Conservation (phyloP, 23 red algal species). For the Gracilaria vermiculophylla region DNA sequence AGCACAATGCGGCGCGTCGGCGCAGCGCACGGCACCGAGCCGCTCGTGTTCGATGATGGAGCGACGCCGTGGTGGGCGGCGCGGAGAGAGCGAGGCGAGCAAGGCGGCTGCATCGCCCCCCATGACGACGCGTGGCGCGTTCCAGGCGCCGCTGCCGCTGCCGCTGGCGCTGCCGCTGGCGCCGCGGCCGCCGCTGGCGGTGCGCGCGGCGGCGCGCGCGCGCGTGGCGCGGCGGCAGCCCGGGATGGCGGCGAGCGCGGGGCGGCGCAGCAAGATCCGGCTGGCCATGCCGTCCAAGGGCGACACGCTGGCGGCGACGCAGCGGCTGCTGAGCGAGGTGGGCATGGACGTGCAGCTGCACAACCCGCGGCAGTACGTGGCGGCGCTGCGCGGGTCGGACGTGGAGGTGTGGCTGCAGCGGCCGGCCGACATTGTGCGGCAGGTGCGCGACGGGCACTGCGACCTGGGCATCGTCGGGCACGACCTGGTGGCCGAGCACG, state of each 20-base stretch:
- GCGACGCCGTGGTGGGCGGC: too few relatives aligned
- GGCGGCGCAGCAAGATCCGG: slow-evolving; percentile 52
- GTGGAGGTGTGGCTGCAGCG: slow-evolving; percentile 98
- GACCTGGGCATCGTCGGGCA: slow-evolving; percentile 91
- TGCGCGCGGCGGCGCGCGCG: background rate
- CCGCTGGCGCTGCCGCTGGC: too few relatives aligned
- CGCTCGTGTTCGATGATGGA: too few relatives aligned
- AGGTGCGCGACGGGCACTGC: slow-evolving; percentile 90
- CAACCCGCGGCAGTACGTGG: slow-evolving; percentile 96
- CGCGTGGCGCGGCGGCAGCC: background rate
- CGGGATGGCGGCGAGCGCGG: background rate
- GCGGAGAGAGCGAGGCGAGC: too few relatives aligned
- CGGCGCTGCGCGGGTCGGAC: slow-evolving; percentile 61
- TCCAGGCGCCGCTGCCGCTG: background rate
- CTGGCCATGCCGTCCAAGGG: slow-evolving; percentile 96
- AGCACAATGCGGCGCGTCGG: too few relatives aligned
- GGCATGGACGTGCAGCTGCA: slow-evolving; percentile 81
- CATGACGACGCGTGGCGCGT: background rate
- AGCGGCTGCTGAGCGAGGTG: slow-evolving; percentile 64
- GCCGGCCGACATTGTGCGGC: slow-evolving; percentile 94
- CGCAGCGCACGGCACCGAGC: too few relatives aligned
- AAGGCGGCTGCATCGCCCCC: too few relatives aligned
- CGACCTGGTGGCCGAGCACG: slow-evolving; percentile 93
- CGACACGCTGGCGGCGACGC: slow-evolving; percentile 71
- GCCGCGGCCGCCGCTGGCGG: background rate